Evolutionary conservation across 2,329 filamentous ascomycete genomes (phyloP), one percentile per base, ranked within the genome.

Genomic region (Beauveria asiatica): DNA sequence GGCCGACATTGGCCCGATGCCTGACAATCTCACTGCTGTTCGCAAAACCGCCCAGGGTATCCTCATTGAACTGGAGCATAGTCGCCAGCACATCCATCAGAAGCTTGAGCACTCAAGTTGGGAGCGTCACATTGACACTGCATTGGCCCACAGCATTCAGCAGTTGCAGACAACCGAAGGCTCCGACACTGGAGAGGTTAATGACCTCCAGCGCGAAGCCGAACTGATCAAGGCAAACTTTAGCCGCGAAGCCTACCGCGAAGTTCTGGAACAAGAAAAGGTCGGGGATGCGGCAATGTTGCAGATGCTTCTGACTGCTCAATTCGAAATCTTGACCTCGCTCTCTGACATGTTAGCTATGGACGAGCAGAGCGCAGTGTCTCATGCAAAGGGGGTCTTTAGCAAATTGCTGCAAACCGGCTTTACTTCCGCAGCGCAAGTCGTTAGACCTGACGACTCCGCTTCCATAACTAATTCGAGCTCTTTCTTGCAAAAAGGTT

Each of bases 1-100:
- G 19, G 68, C 70, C 57, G 83, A 85, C 21, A 87, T 88, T 62
- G 82, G 86, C 16, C 75, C 81, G 0, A 85, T 87, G 81, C 84
- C 92, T 1, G 75, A 82, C 37, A 89, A 85, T 65, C 76, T 96
- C 49, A 73, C 80, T 3, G 83, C 88, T 0, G 89, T 97, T 77
- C 86, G 92, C 60, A 95, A 93, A 73, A 92, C 90, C 1, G 93
- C 93, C 0, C 85, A 90, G 60, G 94, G 93, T 1, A 92, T 97
- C 46, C 80, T 96, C 30, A 79, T 90, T 7, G 95, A 99, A 74
- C 77, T 99, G 50, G 93, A 97, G 72, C 84, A 87, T 66, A 97
- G 92, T 73, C 81, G 93, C 63, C 90, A 96, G 64, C 92, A 97
- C 72, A 89, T 93, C 64, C 91, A 96, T 69, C 90, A 96, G 69